Evolutionary conservation across 768 basidiomycete species (phyloP).

Genomic region (Termitomyces sp.): DNA sequence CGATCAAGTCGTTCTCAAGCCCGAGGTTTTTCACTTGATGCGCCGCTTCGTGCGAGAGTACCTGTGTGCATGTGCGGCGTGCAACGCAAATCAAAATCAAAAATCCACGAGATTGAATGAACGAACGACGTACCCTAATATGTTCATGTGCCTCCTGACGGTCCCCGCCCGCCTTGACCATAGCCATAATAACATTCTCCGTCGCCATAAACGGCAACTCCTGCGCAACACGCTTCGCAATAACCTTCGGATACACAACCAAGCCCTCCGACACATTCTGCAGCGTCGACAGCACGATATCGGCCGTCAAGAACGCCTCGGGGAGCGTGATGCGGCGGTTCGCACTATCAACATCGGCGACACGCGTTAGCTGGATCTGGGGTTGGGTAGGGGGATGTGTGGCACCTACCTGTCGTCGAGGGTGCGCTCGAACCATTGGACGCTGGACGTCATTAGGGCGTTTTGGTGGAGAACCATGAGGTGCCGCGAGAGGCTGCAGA

Average conservation of each 20-base stretch:
- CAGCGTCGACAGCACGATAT: conserved; percentile 91
- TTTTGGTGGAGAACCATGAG: conserved; percentile 96
- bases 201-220: conserved; percentile 99
- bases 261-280: conserved; percentile 97
- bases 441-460: conserved; percentile 87
- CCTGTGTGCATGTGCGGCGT: no score
- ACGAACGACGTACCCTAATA: conserved; percentile 56
- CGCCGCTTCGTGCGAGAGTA: conserved; percentile 92
- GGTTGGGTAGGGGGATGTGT: no score
- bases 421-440: conserved; percentile 99
- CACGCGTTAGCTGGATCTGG: no score
- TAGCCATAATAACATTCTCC: conserved; percentile 98
- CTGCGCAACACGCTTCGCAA: conserved; percentile 84
- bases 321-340: conserved; percentile 96
- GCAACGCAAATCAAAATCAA: no score
- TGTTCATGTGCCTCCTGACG: conserved; percentile 96
- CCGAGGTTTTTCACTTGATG: conserved; percentile 94
- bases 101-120: no score
- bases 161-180: conserved; percentile 93
- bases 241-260: conserved; percentile 98
- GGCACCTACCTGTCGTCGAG: conserved; percentile 78
- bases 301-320: conserved; percentile 94
- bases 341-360: conserved; percentile 57
- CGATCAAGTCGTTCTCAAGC: conserved; percentile 92
- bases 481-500: conserved; percentile 94